Conservation (phyloP, 805 yeast genomes). For the Candida pseudofarinosa region DNA sequence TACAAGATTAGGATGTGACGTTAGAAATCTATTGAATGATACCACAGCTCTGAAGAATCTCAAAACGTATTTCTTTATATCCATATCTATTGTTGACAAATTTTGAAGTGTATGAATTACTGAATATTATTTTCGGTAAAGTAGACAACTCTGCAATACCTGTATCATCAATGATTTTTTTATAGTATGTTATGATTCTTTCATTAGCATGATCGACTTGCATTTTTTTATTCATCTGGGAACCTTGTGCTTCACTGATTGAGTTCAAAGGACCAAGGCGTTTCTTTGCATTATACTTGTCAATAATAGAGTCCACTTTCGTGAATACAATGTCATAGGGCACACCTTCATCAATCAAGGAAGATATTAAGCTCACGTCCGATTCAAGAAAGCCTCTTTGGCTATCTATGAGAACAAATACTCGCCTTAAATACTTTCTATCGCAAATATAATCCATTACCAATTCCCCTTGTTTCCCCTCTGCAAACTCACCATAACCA, state of each 20-base stretch:
- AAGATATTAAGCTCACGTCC: slow-evolving; percentile 51
- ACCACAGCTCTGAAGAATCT: slow-evolving; percentile 54
- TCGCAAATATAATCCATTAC: slow-evolving; percentile 58
- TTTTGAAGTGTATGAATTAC: slow-evolving; percentile 43
- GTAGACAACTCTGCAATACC: slow-evolving; percentile 34
- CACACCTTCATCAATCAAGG: slow-evolving; percentile 50
- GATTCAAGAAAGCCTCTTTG: slow-evolving; percentile 53
- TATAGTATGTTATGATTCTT: slow-evolving; percentile 22
- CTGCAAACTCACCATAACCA: slow-evolving; percentile 80
- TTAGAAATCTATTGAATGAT: slow-evolving; percentile 9
- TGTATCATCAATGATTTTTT: slow-evolving; percentile 33
- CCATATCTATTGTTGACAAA: slow-evolving; percentile 44
- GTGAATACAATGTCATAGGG: slow-evolving; percentile 76
- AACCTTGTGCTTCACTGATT: not conserved
- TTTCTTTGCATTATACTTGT: slow-evolving; percentile 18
- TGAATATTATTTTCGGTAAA: slow-evolving; percentile 46
- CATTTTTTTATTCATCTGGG: slow-evolving; percentile 1
- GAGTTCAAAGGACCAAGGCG: slow-evolving; percentile 1
- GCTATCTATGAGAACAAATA: slow-evolving; percentile 60
- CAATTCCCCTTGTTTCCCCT: slow-evolving; percentile 61
- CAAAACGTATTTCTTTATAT: slow-evolving; percentile 45
- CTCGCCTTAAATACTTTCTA: slow-evolving; percentile 51
- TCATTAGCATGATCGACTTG: slow-evolving; percentile 19
- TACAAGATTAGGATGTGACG: not conserved
- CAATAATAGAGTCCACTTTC: slow-evolving; percentile 58